phyloP scores from a whole-genome alignment of 1,139 yeast species.

The Candida buenavistaensis region DNA sequence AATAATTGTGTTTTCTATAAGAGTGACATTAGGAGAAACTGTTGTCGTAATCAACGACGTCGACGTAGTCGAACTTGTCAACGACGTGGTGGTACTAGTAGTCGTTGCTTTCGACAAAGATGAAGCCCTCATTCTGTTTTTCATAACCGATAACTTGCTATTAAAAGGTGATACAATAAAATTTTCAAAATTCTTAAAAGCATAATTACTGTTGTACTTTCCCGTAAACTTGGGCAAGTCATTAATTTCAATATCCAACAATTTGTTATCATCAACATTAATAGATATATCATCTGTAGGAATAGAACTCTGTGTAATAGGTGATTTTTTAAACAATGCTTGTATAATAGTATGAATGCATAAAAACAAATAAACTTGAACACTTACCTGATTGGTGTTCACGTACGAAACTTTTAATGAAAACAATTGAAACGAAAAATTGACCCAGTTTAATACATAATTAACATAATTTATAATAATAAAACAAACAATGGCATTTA shows the following conservation, averaged over 20 bases:
- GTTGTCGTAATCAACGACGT: constrained; percentile 18
- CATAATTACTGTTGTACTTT: constrained; percentile 16
- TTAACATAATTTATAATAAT: constrained; percentile 30
- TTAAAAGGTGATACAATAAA: constrained; percentile 46
- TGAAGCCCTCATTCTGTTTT: constrained; percentile 15
- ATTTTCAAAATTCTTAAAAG: constrained; percentile 56
- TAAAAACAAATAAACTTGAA: constrained; percentile 15
- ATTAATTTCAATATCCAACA: constrained; percentile 14
- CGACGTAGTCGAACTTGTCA: constrained; percentile 15
- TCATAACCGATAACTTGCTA: constrained; percentile 20
- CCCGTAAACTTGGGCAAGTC: constrained; percentile 4
- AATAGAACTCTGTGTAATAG: constrained; percentile 14
- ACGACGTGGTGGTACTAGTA: constrained; percentile 14
- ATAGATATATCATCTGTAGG: constrained; percentile 14
- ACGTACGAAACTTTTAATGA: constrained; percentile 9
- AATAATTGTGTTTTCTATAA: constrained; percentile 31
- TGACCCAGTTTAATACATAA: constrained; percentile 22
- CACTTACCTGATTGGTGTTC: constrained; percentile 10
- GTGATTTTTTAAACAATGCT: constrained; percentile 14
- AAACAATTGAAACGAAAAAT: constrained; percentile 14
- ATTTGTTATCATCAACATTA: constrained; percentile 14
- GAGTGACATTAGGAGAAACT: constrained; percentile 24
- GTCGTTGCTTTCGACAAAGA: constrained; percentile 13
- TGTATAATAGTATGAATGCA: constrained; percentile 16
- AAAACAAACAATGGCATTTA: constrained; percentile 31